phyloP scores from a whole-genome alignment of 176 grass and related monocot species.

The Rhynchospora tenuis region DNA sequence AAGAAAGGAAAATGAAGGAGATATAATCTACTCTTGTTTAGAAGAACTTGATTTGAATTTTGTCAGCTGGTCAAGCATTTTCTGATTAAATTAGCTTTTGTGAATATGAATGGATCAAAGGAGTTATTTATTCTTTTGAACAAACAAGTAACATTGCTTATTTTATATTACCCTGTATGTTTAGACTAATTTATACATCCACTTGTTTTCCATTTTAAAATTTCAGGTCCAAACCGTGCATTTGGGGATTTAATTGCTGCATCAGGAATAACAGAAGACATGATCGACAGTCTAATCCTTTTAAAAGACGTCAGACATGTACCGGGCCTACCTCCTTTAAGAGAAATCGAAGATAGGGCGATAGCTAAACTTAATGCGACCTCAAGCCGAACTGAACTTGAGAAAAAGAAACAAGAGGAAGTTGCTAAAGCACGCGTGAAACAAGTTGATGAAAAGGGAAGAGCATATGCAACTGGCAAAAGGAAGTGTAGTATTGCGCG shows the following conservation, averaged over 20 bases:
- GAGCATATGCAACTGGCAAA: constrained; percentile 92
- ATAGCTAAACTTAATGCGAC: constrained; percentile 57
- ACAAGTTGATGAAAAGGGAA: constrained; percentile 86
- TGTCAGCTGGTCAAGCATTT: neutral
- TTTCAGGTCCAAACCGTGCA: constrained; percentile 73
- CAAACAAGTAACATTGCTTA: too few species aligned
- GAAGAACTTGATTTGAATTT: neutral
- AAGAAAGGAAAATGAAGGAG: neutral
- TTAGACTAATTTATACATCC: neutral
- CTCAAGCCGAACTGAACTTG: constrained; percentile 71
- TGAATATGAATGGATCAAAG: neutral
- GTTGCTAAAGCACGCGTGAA: constrained; percentile 66
- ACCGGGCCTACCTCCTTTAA: constrained; percentile 62
- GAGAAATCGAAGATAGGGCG: constrained; percentile 73
- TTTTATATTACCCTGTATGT: neutral
- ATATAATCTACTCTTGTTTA: constrained; percentile 4
- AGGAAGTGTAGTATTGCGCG: constrained; percentile 86
- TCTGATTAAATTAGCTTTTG: neutral
- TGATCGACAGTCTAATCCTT: constrained; percentile 96
- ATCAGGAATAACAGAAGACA: constrained; percentile 76
- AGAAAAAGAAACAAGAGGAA: constrained; percentile 68
- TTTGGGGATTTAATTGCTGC: constrained; percentile 72
- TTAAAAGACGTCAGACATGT: constrained; percentile 67
- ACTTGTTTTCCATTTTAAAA: neutral
- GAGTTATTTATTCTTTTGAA: neutral